Conservation (phyloP, 345 rosid species). For the Moricandia moricandioides region DNA sequence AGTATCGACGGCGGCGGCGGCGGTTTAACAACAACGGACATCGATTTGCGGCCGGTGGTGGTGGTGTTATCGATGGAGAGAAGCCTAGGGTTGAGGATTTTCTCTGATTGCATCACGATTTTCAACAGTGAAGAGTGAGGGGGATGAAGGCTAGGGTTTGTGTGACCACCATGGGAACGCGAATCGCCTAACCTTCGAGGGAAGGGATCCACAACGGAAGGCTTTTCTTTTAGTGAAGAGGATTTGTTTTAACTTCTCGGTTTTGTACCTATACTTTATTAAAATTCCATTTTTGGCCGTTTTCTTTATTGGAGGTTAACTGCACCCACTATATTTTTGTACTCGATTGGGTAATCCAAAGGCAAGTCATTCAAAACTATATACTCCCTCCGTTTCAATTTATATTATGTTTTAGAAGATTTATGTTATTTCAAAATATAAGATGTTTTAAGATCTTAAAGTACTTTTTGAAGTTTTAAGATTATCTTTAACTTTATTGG, state of each 20-base stretch:
- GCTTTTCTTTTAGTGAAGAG: constrained; percentile 22
- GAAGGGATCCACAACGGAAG: constrained; percentile 26
- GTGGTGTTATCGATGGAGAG: constrained; percentile 12
- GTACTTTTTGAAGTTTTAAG: too few species aligned
- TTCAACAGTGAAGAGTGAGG: constrained; percentile 21
- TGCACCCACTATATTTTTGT: too few species aligned
- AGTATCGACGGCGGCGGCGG: constrained; percentile 52
- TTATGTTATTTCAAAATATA: too few species aligned
- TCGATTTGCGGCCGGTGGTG: constrained; percentile 28
- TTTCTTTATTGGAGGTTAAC: neutral
- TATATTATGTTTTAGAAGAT: too few species aligned
- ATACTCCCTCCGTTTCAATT: too few species aligned
- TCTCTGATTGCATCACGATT: constrained; percentile 35
- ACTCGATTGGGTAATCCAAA: too few species aligned
- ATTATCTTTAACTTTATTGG: too few species aligned
- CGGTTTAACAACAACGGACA: constrained; percentile 55
- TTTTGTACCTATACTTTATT: constrained; percentile 6
- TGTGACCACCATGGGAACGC: constrained; percentile 37
- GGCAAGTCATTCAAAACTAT: too few species aligned
- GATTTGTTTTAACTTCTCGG: constrained; percentile 13
- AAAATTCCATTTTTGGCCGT: neutral
- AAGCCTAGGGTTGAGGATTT: constrained; percentile 31
- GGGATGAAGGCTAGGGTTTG: constrained; percentile 34
- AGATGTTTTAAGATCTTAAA: too few species aligned
- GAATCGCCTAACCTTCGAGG: constrained; percentile 17